These are phyloP conservation scores for Vitis hybrid DNA, from an alignment of 177 flowering plant species.

Conservation along the genomic window DNA sequence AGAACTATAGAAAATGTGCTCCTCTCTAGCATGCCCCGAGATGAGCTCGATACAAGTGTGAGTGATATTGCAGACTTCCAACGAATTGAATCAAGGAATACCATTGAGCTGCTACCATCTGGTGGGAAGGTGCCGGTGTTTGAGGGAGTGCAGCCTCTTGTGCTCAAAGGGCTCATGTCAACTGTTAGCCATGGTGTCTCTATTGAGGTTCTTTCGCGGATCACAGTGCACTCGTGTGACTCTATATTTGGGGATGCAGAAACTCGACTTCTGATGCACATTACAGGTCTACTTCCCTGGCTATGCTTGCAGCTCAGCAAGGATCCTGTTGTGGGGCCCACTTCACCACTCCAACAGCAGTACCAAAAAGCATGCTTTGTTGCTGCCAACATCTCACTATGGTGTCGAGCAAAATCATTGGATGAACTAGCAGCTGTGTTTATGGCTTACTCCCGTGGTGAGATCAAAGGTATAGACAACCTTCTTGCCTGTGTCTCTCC, in stretches of 20 bases:
- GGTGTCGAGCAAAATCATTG: constrained; percentile 87
- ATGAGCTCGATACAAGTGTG: constrained; percentile 62
- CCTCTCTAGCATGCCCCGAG: constrained; percentile 97
- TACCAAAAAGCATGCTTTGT: constrained; percentile 86
- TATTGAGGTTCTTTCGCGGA: constrained; percentile 87
- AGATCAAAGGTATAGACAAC: constrained; percentile 64
- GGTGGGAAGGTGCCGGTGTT: constrained; percentile 74
- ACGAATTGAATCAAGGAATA: constrained; percentile 57
- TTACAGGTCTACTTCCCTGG: constrained; percentile 96
- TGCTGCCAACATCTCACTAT: constrained; percentile 70
- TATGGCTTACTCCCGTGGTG: constrained; percentile 72
- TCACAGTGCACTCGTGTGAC: constrained; percentile 90
- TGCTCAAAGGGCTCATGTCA: constrained; percentile 95
- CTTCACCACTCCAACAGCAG: constrained; percentile 73
- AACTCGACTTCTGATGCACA: constrained; percentile 95
- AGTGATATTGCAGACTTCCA: constrained; percentile 54
- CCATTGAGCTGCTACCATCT: constrained; percentile 42
- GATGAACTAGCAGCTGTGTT: constrained; percentile 83
- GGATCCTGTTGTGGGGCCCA: constrained; percentile 49
- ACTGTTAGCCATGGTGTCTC: constrained; percentile 85
- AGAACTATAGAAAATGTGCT: constrained; percentile 94
- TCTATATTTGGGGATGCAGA: constrained; percentile 93
- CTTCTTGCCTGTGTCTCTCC: constrained; percentile 89
- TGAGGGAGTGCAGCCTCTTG: constrained; percentile 98
- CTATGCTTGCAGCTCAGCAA: constrained; percentile 89